Base-by-base conservation (phyloP, 495 filamentous ascomycete species). In the Chaetomium cochliodes region DNA sequence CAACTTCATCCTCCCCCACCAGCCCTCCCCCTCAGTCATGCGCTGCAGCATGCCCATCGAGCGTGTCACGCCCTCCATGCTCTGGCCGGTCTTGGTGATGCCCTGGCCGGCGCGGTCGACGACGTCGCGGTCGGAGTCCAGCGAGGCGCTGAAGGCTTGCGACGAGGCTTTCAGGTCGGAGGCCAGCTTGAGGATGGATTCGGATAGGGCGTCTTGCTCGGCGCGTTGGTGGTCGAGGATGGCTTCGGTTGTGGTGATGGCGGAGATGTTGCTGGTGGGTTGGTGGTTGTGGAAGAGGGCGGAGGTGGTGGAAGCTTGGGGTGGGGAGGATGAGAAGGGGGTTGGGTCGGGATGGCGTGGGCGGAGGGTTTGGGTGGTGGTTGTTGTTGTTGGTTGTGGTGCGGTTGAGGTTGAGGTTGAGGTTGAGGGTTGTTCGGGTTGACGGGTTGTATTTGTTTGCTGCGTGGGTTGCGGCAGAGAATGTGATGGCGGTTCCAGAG, bases 201-300 rank as follows among this genome's bases (percentile, higher is more conserved):
- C 79, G 2, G 94, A 94, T 0, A 98, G 83, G n/a, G 83, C 78
- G 73, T 96, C 91, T 74, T 97, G 93, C 76, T 96, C 91, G 42
- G 76, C 76, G 58, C 91, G 88, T 65, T 96, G 83, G 64, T 86
- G 79, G 66, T 87, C 84, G 7, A 97, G 85, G 26, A 90, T 82
- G 0, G 85, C 81, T 76, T 96, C 92, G 6, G 76, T 72, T 28
- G 79, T 73, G 55, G 73, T 51, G 49, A 68, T 71, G 42, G 67
- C 64, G 51, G 65, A 65, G 63, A 68, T 69, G 0, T 68, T 59
- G 23, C 58, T 12, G 1, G 26, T 12, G n/a, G 30, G n/a, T 49
- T 65, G 70, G 66, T 65, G 60, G 66, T 72, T 70, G 71, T 80
- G 77, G 63, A 82, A 75, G 23, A 75, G 64, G 23, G 77, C 71